Conservation (phyloP, 495 filamentous ascomycete species). For the Podospora bellae-mahoneyi region DNA sequence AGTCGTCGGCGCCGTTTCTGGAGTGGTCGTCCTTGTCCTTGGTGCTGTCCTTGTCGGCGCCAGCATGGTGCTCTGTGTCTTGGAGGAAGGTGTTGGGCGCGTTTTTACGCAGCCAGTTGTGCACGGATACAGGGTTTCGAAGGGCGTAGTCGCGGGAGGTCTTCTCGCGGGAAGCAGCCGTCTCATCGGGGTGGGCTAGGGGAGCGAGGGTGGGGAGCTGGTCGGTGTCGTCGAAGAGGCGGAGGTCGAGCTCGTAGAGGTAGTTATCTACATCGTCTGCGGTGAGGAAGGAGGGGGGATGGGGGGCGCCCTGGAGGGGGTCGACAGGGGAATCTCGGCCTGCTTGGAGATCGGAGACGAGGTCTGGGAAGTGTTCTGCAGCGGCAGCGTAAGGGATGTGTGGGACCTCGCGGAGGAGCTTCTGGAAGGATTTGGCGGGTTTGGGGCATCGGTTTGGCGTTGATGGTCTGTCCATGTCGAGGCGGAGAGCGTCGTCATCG, state of each 20-base stretch:
- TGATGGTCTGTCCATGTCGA: constrained; percentile 32
- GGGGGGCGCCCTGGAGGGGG: constrained; percentile 34
- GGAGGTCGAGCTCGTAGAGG: constrained; percentile 64
- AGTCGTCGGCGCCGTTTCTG: constrained; percentile 2
- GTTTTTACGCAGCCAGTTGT: constrained; percentile 84
- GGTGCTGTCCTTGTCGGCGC: constrained; percentile 44
- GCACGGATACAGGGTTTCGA: constrained; percentile 78
- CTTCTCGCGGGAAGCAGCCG: constrained; percentile 12
- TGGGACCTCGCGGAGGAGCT: constrained; percentile 42
- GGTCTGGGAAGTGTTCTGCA: constrained; percentile 36
- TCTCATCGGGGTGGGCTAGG: constrained; percentile 27
- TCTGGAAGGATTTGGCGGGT: constrained; percentile 37
- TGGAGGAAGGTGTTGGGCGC: constrained; percentile 81
- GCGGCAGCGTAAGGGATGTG: constrained; percentile 40
- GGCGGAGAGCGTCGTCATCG: constrained; percentile 29
- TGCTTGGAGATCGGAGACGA: constrained; percentile 43
- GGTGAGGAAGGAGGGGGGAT: constrained; percentile 59
- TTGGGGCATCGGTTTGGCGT: constrained; percentile 27
- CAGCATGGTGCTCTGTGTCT: constrained; percentile 60
- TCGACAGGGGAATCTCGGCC: constrained; percentile 35
- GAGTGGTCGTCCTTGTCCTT: constrained; percentile 6
- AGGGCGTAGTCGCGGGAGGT: constrained; percentile 56
- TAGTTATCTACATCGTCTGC: constrained; percentile 79
- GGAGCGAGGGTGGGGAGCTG: constrained; percentile 42
- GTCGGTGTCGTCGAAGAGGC: constrained; percentile 35